A percentile compares a stretch with the other conserved stretches of the same genome.
Conservation (phyloP, 176 grass and related monocot genomes). For the Paspalum vaginatum region DNA sequence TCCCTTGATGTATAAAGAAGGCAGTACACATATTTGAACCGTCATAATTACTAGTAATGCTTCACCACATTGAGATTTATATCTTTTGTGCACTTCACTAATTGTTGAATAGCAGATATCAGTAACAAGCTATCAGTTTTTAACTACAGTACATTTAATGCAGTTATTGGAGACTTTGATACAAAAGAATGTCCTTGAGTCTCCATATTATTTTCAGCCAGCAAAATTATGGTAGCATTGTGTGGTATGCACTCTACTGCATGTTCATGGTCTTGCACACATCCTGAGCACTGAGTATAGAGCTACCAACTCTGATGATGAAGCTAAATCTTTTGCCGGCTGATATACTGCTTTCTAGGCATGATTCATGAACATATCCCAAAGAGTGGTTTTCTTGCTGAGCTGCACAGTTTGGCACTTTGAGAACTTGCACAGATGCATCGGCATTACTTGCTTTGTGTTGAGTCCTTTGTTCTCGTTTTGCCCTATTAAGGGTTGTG, state of each 20-base stretch:
- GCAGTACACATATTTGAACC: no score
- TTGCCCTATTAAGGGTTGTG: no score
- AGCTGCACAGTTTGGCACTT: constrained; percentile 8
- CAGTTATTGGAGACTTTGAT: constrained; percentile 89
- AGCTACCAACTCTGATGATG: constrained; percentile 14
- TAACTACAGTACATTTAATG: constrained; percentile 44
- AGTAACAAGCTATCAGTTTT: constrained; percentile 4
- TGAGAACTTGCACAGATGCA: background rate
- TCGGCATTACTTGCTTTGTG: constrained; percentile 1
- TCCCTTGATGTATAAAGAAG: no score
- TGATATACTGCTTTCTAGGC: background rate
- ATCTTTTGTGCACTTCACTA: no score
- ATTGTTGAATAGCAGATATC: background rate
- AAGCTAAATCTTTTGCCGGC: constrained; percentile 34
- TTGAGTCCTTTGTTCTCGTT: no score
- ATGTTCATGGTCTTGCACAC: background rate
- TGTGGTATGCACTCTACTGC: constrained; percentile 5
- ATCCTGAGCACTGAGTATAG: constrained; percentile 19
- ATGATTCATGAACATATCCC: constrained; percentile 15
- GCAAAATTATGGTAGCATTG: background rate
- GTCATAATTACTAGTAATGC: no score
- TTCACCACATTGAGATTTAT: no score
- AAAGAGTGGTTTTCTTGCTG: background rate
- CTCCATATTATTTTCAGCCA: constrained; percentile 94
- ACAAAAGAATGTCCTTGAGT: constrained; percentile 75